Percentiles rank a stretch among this genome's conserved stretches.
Conservation (phyloP, 768 basidiomycete species). For the Tulasnella sp. region DNA sequence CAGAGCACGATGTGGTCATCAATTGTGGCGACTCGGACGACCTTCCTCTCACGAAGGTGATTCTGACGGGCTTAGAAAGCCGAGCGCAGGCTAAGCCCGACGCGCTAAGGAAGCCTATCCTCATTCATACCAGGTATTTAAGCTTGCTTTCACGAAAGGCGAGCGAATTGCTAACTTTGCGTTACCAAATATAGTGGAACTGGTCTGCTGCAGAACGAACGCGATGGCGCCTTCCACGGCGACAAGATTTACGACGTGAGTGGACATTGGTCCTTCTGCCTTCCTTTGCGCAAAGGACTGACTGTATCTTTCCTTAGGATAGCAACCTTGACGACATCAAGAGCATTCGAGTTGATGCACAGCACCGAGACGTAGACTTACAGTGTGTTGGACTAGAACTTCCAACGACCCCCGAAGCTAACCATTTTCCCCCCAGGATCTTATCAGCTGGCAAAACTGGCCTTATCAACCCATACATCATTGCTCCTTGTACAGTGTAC, state of each 20-base stretch:
- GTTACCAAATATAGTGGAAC: conserved; percentile 26
- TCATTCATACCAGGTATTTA: conserved; percentile 28
- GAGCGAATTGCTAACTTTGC: background rate
- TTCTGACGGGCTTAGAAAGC: conserved; percentile 18
- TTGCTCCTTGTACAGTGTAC: conserved; percentile 29
- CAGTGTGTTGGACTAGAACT: background rate
- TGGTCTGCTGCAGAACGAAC: conserved; percentile 31
- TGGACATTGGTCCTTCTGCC: background rate
- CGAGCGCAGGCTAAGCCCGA: background rate
- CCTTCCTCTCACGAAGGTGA: conserved; percentile 18
- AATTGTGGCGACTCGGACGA: conserved; percentile 30
- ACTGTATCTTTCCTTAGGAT: conserved; percentile 30
- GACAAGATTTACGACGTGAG: conserved; percentile 36
- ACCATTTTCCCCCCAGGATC: conserved; percentile 17
- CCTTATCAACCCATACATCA: conserved; percentile 28
- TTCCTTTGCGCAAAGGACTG: background rate
- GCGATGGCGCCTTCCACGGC: conserved; percentile 32
- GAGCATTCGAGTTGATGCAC: conserved; percentile 31
- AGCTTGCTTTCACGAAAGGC: background rate
- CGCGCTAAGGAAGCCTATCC: conserved; percentile 31
- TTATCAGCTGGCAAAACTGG: conserved; percentile 27
- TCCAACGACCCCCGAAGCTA: background rate
- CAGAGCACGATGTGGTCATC: conserved; percentile 25
- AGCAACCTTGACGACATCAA: conserved; percentile 35
- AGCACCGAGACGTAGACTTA: conserved; percentile 34